A percentile compares a stretch with the other conserved stretches of the same genome.
Evolutionary conservation across 2,329 filamentous ascomycete genomes (phyloP).

Genomic region (Magnaporthiopsis poae): DNA sequence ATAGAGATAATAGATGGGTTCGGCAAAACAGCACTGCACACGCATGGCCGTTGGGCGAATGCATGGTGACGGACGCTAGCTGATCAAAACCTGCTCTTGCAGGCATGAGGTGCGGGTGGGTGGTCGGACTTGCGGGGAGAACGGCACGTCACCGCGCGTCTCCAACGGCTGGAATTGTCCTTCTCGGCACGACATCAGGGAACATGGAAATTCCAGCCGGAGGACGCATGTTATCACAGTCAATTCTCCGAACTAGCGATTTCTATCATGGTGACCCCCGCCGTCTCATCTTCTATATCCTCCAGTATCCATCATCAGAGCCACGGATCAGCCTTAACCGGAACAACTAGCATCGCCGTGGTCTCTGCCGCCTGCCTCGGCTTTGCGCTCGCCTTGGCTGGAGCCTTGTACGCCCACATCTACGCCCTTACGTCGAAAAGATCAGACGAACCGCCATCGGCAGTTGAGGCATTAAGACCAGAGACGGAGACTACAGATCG

Average conservation of each 20-base stretch:
- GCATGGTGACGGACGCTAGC: background rate
- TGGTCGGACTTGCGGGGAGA: background rate
- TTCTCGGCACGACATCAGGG: background rate
- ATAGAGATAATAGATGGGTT: background rate
- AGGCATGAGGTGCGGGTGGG: background rate
- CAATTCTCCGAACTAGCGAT: no score
- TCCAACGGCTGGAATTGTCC: background rate
- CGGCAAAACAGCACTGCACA: background rate
- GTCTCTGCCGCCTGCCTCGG: conserved; percentile 19
- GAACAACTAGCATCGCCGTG: background rate
- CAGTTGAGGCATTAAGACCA: background rate
- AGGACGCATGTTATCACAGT: background rate
- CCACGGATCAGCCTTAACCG: background rate
- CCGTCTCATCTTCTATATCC: no score
- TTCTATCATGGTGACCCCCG: no score
- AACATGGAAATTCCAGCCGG: background rate
- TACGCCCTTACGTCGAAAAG: conserved; percentile 27
- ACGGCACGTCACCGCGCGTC: background rate
- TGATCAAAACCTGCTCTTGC: background rate
- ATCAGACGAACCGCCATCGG: conserved; percentile 18
- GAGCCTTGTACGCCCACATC: conserved; percentile 26
- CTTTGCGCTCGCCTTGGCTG: conserved; percentile 19
- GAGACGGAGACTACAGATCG: no score
- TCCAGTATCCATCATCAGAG: no score
- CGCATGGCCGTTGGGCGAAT: background rate